Conservation (phyloP, 2,329 filamentous ascomycete genomes). For the Trichoderma simmonsii region DNA sequence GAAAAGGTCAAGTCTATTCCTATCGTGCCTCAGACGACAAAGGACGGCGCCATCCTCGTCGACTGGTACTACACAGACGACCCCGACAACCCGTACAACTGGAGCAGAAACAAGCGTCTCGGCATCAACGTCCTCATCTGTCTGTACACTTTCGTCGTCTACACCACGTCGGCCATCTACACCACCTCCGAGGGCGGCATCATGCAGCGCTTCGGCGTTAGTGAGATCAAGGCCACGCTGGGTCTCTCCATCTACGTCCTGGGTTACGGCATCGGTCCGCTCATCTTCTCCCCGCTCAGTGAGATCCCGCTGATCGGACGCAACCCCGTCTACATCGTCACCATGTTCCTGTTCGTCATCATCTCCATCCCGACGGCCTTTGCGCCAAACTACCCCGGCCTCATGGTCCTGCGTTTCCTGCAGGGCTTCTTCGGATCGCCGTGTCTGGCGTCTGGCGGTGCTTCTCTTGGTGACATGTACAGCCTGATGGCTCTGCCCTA, state of each 20-base stretch:
- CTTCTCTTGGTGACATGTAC: slow-evolving; percentile 53
- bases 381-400: slow-evolving; percentile 58
- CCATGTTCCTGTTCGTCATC: slow-evolving; percentile 66
- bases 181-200: slow-evolving; percentile 47
- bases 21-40: slow-evolving; percentile 47
- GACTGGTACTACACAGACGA: slow-evolving; percentile 57
- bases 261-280: slow-evolving; percentile 60
- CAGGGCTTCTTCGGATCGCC: slow-evolving; percentile 66
- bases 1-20: slow-evolving; percentile 47
- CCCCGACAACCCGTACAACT: slow-evolving; percentile 54
- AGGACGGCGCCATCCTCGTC: slow-evolving; percentile 51
- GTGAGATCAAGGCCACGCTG: slow-evolving; percentile 49
- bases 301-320: slow-evolving; percentile 66
- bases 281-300: slow-evolving; percentile 63
- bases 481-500: slow-evolving; percentile 55
- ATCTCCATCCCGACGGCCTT: slow-evolving; percentile 63
- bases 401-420: slow-evolving; percentile 63
- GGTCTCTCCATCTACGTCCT: slow-evolving; percentile 62
- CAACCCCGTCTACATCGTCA: slow-evolving; percentile 64
- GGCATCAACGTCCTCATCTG: slow-evolving; percentile 46
- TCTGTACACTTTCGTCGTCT: slow-evolving; percentile 60
- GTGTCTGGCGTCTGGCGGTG: slow-evolving; percentile 58
- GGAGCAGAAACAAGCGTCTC: slow-evolving; percentile 43
- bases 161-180: slow-evolving; percentile 48
- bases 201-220: slow-evolving; percentile 51